These are phyloP conservation scores for Cercospora berteroae DNA, from an alignment of 2,329 filamentous ascomycete genomes.

Conservation along the genomic window DNA sequence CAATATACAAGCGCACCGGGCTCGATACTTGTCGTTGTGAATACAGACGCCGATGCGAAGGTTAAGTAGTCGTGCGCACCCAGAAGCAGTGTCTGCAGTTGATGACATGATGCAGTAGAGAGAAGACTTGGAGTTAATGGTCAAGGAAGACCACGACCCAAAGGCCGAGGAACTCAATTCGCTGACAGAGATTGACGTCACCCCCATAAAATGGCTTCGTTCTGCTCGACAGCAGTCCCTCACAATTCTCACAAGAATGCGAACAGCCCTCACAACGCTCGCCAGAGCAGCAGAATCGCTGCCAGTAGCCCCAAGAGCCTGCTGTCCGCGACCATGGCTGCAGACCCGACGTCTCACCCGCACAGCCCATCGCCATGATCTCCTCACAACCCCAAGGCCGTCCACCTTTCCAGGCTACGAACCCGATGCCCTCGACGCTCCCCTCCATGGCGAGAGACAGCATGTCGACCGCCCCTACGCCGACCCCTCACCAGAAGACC, in stretches of 20 bases:
- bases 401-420: constrained; percentile 28
- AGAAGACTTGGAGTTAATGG: background rate
- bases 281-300: constrained; percentile 1
- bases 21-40: background rate
- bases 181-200: background rate
- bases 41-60: background rate
- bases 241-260: constrained; percentile 17
- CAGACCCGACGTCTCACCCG: background rate
- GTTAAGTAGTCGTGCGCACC: background rate
- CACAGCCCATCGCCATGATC: constrained; percentile 1
- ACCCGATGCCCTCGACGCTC: constrained; percentile 31
- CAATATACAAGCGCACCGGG: background rate
- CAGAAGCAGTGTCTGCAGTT: background rate
- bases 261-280: constrained; percentile 12
- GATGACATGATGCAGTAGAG: background rate
- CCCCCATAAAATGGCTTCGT: background rate
- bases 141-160: background rate
- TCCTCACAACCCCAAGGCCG: constrained; percentile 36
- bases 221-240: background rate
- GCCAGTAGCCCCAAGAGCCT: background rate
- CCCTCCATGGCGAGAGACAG: constrained; percentile 19
- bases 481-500: constrained; percentile 28
- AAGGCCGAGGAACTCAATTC: background rate
- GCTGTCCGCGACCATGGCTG: constrained; percentile 2
- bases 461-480: constrained; percentile 29